phyloP scores from a whole-genome alignment of 2,329 filamentous ascomycete genomes.

The Fusarium sp. region DNA sequence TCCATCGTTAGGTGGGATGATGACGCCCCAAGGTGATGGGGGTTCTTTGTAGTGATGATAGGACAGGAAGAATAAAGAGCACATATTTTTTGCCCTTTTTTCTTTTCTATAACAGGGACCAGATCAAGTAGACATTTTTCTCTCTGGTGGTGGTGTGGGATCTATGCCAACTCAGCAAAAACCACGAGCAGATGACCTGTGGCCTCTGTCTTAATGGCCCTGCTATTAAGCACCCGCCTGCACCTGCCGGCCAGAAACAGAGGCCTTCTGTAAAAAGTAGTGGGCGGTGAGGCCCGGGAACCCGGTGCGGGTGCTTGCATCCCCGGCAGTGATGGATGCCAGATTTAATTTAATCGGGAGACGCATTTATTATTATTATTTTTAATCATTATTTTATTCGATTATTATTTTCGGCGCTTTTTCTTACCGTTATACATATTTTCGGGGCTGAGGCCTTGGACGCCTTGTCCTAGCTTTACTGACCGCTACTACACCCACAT shows the following conservation, averaged over 20 bases:
- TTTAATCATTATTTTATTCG: constrained; percentile 2
- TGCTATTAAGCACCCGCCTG: not conserved
- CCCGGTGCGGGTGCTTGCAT: constrained; percentile 38
- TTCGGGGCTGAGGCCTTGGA: not conserved
- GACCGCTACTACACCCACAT: not conserved
- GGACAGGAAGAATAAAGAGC: not conserved
- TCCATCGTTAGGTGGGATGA: not conserved
- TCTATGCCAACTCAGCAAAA: constrained; percentile 51
- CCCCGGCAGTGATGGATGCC: constrained; percentile 8
- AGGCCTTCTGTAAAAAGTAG: constrained; percentile 3
- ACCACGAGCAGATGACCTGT: constrained; percentile 51
- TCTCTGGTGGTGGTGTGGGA: constrained; percentile 18
- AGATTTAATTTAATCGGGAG: constrained; percentile 4
- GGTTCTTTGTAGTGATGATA: not conserved
- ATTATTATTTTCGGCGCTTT: not conserved
- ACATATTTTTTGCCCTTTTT: not conserved
- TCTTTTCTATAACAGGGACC: not conserved
- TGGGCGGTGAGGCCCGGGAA: constrained; percentile 42
- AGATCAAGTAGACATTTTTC: not conserved
- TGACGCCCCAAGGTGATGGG: constrained; percentile 3
- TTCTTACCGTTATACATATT: not conserved
- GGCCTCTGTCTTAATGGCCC: constrained; percentile 3
- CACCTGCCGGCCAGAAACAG: constrained; percentile 27
- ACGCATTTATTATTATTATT: constrained; percentile 3
- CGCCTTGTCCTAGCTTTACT: not conserved